Base-by-base conservation (phyloP, 139 green algal species). In the Astrephomene gubernaculifera region DNA sequence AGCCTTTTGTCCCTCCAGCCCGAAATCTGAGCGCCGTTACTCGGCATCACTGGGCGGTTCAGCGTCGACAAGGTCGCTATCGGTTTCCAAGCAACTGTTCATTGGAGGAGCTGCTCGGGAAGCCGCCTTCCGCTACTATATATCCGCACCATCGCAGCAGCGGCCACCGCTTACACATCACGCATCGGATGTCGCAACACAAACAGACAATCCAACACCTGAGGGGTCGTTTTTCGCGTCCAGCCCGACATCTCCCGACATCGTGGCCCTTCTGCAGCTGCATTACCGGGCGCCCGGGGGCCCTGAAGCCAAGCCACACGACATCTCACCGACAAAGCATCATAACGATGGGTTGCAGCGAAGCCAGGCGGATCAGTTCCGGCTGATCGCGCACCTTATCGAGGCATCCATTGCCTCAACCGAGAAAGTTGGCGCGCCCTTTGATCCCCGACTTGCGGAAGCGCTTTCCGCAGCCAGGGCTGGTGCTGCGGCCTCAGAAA, bases 101-200 rank as follows among this genome's bases (percentile, higher is more conserved):
- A 43, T 27, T 43, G 70, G 39, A 29, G 29, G 43, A 25, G 4
- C 25, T 31, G 70, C 70, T 24, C 9, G 43, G 41, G 43, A 44
- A 19, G 41, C 70, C 44, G 70, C 43, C 5, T 78, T 75, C 35
- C 36, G 17, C 41, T 39, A 39, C n/a, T n/a, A n/a, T n/a, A n/a
- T n/a, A n/a, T n/a, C 36, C 68, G 52, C 38, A 33, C 44, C 49
- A 57, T 25, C 49, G 12, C 14, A 25, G 14, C 49, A 57, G 12
- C 49, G 49, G 29, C 68, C 24, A 7, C 38, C 52, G 36, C 68
- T 57, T 10, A 57, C 68, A 9, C 68, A 75, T 35, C 52, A 75
- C 68, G 52, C 38, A 75, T 75, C 38, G 14, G 70, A 78, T 27
- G 43, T 14, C 43, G 41, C 70, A 22, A 78, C 70, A 14, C 70